phyloP scores from a whole-genome alignment of 2,329 filamentous ascomycete species.

The Xylariales sp. region DNA sequence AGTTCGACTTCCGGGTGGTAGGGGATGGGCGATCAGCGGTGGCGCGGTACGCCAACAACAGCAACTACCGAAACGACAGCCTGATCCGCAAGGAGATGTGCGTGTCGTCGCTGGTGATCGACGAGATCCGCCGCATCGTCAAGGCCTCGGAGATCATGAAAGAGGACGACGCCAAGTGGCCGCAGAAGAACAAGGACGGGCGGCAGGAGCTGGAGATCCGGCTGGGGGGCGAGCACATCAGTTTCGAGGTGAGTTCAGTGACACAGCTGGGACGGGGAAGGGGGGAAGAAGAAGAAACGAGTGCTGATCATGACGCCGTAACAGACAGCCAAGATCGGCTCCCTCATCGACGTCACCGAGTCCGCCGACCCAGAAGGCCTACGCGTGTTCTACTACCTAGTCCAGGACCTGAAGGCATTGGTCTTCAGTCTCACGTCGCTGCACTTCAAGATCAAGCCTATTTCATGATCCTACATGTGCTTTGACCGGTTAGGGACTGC shows the following conservation, averaged over 20 bases:
- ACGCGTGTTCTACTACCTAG: constrained; percentile 96
- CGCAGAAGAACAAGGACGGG: constrained; percentile 98
- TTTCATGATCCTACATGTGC: constrained; percentile 37
- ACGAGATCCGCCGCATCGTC: constrained; percentile 96
- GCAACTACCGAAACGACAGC: constrained; percentile 98
- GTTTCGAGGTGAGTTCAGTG: constrained; percentile 71
- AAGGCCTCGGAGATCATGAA: constrained; percentile 97
- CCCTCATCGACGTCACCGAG: constrained; percentile 92
- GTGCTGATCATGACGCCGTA: constrained; percentile 8
- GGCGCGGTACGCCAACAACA: constrained; percentile 97
- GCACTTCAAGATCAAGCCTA: constrained; percentile 93
- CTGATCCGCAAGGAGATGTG: constrained; percentile 99
- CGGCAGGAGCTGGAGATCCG: constrained; percentile 94
- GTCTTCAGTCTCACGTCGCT: constrained; percentile 95
- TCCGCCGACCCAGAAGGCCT: constrained; percentile 94
- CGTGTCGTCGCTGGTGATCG: constrained; percentile 82
- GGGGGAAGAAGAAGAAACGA: background rate
- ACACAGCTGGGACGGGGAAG: background rate
- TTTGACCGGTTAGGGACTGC: no score
- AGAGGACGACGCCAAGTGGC: constrained; percentile 98
- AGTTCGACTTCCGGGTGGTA: constrained; percentile 93
- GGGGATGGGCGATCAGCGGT: constrained; percentile 91
- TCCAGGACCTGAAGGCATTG: constrained; percentile 93
- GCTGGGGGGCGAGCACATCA: constrained; percentile 91
- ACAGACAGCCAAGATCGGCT: constrained; percentile 96